Base-by-base conservation (phyloP, 179 eudicot genomes). In the Patellifolia procumbens region DNA sequence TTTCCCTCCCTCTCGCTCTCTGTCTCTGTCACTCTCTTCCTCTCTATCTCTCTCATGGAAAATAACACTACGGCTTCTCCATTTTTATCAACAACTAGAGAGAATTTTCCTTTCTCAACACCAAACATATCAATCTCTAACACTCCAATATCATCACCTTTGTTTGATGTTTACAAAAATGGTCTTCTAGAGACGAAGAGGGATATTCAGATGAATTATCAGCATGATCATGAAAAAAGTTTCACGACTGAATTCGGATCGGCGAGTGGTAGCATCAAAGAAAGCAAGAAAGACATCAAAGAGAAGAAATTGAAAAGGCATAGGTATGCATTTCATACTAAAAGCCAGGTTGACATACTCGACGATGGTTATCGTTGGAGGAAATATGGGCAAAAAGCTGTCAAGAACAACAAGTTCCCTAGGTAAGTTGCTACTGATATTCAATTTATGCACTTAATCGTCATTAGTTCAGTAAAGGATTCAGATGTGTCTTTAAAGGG, bases 281-380 rank as follows among this genome's bases (percentile, higher is more conserved):
- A 70, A 39, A 70, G 12, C 7, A 75, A 60, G 24, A 66, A 73
- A 24, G 64, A 64, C 12, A 35, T 9, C 9, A 73, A 79, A 13
- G 78, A 62, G 45, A 85, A 85, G 82, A 87, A 85, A 68, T 8
- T 67, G 16, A 80, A 74, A 78, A 83, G 76, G 68, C 86, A 79
- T 34, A 84, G 83, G 63, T 86, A 51, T 19, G 89, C 91, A 19
- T 88, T 89, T 65, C 93, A 89, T 78, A 89, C 90, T 17, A 88
- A 86, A 74, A 85, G 89, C n/a, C 82, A 83, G 7, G 88, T 84
- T 45, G 91, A 89, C 76, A 81, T 86, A 71, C 85, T 89, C 15
- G 92, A 89, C 22, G 92, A 89, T 74, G 92, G 92, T 26, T 89
- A 89, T 51, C 84, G 92, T 5, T 89, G 92, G 92, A 86, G 92